phyloP scores from a whole-genome alignment of 495 filamentous ascomycete genomes.

The Cairneyella variabilis region DNA sequence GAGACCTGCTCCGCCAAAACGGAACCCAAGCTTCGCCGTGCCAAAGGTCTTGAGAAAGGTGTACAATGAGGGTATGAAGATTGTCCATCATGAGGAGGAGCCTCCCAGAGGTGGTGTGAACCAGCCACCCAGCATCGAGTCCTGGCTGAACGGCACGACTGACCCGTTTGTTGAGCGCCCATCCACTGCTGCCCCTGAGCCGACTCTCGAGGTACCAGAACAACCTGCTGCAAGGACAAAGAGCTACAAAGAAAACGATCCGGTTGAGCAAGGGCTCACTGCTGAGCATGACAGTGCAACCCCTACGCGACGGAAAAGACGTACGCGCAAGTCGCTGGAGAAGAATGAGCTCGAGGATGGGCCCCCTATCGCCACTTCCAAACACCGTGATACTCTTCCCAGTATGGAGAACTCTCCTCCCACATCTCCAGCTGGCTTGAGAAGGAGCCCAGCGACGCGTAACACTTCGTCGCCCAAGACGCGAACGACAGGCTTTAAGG shows the following conservation, averaged over 20 bases:
- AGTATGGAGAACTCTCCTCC: conserved; percentile 20
- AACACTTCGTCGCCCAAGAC: conserved; percentile 36
- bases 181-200: conserved; percentile 29
- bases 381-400: conserved; percentile 15
- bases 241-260: conserved; percentile 17
- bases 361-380: background rate
- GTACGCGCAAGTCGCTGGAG: background rate
- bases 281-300: conserved; percentile 1
- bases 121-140: conserved; percentile 62
- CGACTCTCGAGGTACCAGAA: conserved; percentile 14
- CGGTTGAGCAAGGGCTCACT: conserved; percentile 6
- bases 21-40: conserved; percentile 29
- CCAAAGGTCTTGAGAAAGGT: conserved; percentile 54
- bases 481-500: conserved; percentile 36
- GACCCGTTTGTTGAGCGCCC: conserved; percentile 67
- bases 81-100: conserved; percentile 48
- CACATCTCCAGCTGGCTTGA: conserved; percentile 33
- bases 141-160: conserved; percentile 68
- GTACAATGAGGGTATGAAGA: conserved; percentile 49
- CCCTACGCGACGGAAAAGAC: background rate
- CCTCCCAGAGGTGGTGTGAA: conserved; percentile 43
- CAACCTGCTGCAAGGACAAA: background rate
- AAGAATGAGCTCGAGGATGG: background rate
- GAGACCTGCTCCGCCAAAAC: conserved; percentile 14
- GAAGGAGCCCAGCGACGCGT: conserved; percentile 45